phyloP scores from a whole-genome alignment of 805 yeast species.

The Scheffersomyces stipitis region DNA sequence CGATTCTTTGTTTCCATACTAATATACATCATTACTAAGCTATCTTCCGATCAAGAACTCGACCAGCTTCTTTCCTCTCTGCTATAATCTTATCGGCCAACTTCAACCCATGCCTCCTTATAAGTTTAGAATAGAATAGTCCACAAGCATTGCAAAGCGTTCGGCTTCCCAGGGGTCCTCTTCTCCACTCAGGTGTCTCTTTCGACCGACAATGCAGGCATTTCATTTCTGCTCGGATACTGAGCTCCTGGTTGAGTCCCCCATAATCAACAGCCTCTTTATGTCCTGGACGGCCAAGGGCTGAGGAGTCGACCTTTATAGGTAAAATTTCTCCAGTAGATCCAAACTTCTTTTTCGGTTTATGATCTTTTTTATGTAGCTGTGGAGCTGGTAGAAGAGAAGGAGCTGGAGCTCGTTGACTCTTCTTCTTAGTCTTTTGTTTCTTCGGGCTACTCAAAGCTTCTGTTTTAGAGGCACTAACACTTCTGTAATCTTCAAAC shows the following conservation, averaged over 20 bases:
- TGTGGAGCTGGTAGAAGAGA: too few relatives aligned
- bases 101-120: constrained; percentile 8
- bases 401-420: too few relatives aligned
- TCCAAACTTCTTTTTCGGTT: too few relatives aligned
- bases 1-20: neutral
- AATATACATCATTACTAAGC: neutral
- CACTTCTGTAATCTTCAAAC: too few relatives aligned
- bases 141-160: constrained; percentile 22
- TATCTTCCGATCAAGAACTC: constrained; percentile 4
- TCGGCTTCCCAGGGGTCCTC: constrained; percentile 17
- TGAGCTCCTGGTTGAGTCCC: constrained; percentile 11
- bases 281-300: constrained; percentile 13
- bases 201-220: constrained; percentile 19
- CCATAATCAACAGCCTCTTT: constrained; percentile 17
- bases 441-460: too few relatives aligned
- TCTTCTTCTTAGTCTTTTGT: too few relatives aligned
- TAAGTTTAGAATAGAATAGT: constrained; percentile 15
- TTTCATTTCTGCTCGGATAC: constrained; percentile 2
- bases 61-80: constrained; percentile 6
- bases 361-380: too few relatives aligned
- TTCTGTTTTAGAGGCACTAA: too few relatives aligned
- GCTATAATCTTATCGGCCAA: constrained; percentile 7
- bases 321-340: constrained; percentile 59
- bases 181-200: constrained; percentile 20
- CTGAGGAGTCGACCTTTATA: constrained; percentile 28